A percentile compares a stretch with the other conserved stretches of the same genome.
phyloP scores from a whole-genome alignment of 768 basidiomycete species.

The Leccinum uliginosum region DNA sequence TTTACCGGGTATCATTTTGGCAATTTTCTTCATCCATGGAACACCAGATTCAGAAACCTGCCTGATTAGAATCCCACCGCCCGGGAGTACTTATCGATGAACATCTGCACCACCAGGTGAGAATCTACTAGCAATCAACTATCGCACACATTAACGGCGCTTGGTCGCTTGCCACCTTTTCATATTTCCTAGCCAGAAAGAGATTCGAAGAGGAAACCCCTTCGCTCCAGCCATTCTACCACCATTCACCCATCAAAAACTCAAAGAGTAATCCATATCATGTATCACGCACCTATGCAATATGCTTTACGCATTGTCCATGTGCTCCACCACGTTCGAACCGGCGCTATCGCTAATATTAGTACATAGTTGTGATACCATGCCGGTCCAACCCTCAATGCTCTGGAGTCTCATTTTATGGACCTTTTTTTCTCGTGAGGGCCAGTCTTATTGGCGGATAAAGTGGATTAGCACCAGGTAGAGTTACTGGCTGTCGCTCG shows the following conservation, averaged over 20 bases:
- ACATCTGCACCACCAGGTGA: background rate
- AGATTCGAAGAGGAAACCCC: background rate
- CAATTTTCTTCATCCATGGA: background rate
- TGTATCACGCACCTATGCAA: no score
- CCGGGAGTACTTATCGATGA: background rate
- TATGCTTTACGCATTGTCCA: background rate
- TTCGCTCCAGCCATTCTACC: no score
- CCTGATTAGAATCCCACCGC: background rate
- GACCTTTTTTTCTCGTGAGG: background rate
- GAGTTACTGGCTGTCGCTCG: no score
- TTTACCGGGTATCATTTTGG: background rate
- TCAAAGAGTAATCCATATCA: no score
- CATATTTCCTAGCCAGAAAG: background rate
- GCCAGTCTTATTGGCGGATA: no score
- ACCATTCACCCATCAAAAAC: no score
- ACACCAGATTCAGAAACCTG: background rate
- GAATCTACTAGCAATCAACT: background rate
- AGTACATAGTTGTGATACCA: background rate
- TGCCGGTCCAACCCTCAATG: background rate
- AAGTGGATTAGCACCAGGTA: background rate
- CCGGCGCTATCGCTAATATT: no score
- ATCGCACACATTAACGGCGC: background rate
- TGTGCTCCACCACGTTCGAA: background rate
- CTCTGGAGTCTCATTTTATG: background rate
- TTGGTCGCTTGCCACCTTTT: no score